Conservation (phyloP, 2,329 filamentous ascomycete species). For the Cladophialophora exuberans region DNA sequence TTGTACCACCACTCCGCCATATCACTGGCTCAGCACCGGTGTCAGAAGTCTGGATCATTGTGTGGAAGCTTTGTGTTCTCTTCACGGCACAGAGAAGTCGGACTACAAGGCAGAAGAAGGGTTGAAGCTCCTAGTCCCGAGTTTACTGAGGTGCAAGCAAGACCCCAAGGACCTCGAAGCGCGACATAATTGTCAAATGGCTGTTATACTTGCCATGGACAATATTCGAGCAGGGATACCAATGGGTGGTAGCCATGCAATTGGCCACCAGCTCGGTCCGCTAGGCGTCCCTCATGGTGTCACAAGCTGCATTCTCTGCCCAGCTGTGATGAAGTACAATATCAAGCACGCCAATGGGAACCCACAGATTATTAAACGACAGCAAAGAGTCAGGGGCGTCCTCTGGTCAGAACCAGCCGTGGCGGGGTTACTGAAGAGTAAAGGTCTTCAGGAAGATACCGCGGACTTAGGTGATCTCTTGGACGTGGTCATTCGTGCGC, state of each 20-base stretch:
- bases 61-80: constrained; percentile 56
- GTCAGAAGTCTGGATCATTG: constrained; percentile 61
- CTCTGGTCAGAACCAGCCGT: constrained; percentile 32
- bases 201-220: constrained; percentile 43
- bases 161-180: constrained; percentile 40
- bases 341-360: constrained; percentile 39
- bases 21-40: constrained; percentile 61
- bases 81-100: constrained; percentile 36
- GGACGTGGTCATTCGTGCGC: constrained; percentile 52
- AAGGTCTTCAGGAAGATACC: constrained; percentile 34
- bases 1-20: constrained; percentile 52
- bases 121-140: constrained; percentile 46
- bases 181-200: constrained; percentile 52
- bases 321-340: constrained; percentile 61
- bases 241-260: constrained; percentile 55
- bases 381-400: constrained; percentile 44
- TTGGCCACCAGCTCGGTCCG: constrained; percentile 57
- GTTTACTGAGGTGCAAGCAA: constrained; percentile 45
- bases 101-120: constrained; percentile 45
- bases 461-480: constrained; percentile 56
- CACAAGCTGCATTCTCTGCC: constrained; percentile 60
- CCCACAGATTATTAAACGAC: constrained; percentile 38
- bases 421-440: background rate
- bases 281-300: constrained; percentile 63
- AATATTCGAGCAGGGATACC: constrained; percentile 14